Percentiles rank a stretch among this genome's conserved stretches.
Conservation (phyloP, 148 eudicot species). For the Talinum fruticosum region DNA sequence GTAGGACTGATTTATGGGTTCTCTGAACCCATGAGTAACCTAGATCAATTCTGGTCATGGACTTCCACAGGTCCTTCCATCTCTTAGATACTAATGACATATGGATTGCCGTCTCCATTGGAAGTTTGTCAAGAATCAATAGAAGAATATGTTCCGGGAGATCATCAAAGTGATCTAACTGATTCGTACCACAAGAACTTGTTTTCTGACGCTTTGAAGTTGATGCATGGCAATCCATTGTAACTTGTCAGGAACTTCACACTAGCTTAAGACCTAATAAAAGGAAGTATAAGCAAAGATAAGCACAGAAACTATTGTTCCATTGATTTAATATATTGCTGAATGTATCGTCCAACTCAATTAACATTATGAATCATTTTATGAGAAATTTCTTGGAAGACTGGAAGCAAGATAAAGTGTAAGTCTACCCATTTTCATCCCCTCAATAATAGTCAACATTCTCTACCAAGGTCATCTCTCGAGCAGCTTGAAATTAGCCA, state of each 20-base stretch:
- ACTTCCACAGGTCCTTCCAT: conserved; percentile 20
- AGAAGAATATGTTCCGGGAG: conserved; percentile 11
- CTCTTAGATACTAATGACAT: conserved; percentile 13
- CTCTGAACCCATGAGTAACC: conserved; percentile 2
- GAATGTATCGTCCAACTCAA: neutral
- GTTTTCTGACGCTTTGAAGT: neutral
- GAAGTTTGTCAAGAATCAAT: conserved; percentile 14
- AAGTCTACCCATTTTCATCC: no score
- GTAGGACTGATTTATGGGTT: neutral
- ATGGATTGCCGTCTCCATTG: conserved; percentile 5
- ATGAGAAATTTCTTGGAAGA: no score
- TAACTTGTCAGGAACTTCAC: neutral
- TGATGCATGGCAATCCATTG: neutral
- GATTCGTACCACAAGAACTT: neutral
- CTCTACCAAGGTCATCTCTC: no score
- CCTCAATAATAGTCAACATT: no score
- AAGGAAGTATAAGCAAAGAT: neutral
- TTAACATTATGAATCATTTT: neutral
- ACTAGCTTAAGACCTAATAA: neutral
- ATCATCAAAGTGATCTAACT: neutral
- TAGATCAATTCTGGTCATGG: conserved; percentile 6
- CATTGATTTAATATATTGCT: neutral
- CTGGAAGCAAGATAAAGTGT: no score
- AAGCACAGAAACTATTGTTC: neutral
- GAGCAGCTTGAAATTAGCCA: neutral